phyloP scores from a whole-genome alignment of 73 alveolate genomes.

The Stentor roeselii region DNA sequence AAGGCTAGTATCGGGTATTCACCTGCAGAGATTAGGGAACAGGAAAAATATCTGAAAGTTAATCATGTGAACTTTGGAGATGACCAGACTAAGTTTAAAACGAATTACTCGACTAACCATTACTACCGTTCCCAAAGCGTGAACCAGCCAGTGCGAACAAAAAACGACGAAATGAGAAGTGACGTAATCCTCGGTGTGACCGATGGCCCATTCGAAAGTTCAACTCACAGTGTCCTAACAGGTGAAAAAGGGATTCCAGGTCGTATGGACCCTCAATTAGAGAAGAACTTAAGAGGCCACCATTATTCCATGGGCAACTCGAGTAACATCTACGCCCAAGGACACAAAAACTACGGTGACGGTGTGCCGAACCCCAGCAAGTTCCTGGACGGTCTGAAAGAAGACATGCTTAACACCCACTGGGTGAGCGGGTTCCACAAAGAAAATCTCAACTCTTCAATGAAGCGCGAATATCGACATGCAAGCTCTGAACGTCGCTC shows the following conservation, averaged over 20 bases:
- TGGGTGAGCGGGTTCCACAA: neutral
- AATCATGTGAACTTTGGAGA: neutral
- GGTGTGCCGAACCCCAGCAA: neutral
- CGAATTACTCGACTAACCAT: neutral
- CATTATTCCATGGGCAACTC: conserved; percentile 11
- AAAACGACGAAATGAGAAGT: neutral
- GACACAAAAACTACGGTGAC: neutral
- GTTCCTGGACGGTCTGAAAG: neutral
- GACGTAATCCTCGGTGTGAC: neutral
- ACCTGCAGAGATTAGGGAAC: neutral
- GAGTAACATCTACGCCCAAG: neutral
- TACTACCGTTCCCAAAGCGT: neutral
- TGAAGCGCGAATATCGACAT: neutral
- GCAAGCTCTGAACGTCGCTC: neutral
- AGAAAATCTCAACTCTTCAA: neutral
- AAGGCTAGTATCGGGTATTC: neutral
- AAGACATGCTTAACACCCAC: neutral
- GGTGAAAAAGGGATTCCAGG: neutral
- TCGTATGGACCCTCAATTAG: conserved; percentile 5
- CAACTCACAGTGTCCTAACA: neutral
- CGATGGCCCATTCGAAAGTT: no score
- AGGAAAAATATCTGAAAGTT: neutral
- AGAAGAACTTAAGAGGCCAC: neutral
- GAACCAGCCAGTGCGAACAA: neutral
- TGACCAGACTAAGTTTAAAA: neutral